Evolutionary conservation across 352 stramenopile genomes (phyloP).

Genomic region (Globisporangium parvum): DNA sequence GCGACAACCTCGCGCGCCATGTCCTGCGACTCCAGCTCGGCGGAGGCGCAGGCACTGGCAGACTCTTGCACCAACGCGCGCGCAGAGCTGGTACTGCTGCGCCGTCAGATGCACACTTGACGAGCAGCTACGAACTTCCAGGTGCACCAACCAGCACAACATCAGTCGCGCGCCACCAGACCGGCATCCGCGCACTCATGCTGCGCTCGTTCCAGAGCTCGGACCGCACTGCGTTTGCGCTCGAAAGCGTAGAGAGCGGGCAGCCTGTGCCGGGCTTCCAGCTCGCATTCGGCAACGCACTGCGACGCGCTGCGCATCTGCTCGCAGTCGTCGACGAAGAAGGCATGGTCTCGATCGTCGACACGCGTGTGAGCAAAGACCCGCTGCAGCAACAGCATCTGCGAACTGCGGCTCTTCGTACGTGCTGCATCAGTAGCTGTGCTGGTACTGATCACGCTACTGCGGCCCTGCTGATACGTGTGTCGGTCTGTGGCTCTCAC

Average conservation of each 20-base stretch:
- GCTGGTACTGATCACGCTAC: too few relatives aligned
- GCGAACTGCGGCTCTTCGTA: neutral
- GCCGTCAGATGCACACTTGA: neutral
- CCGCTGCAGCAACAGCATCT: slow-evolving; percentile 1
- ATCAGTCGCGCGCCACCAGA: slow-evolving; percentile 9
- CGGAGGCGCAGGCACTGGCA: slow-evolving; percentile 1
- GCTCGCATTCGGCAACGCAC: slow-evolving; percentile 29
- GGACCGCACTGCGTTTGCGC: slow-evolving; percentile 6
- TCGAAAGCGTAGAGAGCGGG: slow-evolving; percentile 6
- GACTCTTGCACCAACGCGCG: slow-evolving; percentile 12
- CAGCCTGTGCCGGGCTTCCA: slow-evolving; percentile 43
- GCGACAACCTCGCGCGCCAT: slow-evolving; percentile 22
- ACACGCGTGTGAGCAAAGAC: slow-evolving; percentile 16
- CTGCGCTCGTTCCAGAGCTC: slow-evolving; percentile 30
- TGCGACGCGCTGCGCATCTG: slow-evolving; percentile 12
- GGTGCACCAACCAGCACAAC: neutral
- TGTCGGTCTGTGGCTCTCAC: too few relatives aligned
- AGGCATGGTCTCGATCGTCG: slow-evolving; percentile 35
- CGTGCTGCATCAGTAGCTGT: neutral
- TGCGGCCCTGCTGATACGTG: too few relatives aligned
- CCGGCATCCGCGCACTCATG: slow-evolving; percentile 19
- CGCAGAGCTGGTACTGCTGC: neutral
- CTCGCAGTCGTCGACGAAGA: slow-evolving; percentile 56
- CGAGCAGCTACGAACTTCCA: neutral
- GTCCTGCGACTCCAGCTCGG: slow-evolving; percentile 39